phyloP scores from a whole-genome alignment of 495 filamentous ascomycete species.

The Gamarada debralockiae region DNA sequence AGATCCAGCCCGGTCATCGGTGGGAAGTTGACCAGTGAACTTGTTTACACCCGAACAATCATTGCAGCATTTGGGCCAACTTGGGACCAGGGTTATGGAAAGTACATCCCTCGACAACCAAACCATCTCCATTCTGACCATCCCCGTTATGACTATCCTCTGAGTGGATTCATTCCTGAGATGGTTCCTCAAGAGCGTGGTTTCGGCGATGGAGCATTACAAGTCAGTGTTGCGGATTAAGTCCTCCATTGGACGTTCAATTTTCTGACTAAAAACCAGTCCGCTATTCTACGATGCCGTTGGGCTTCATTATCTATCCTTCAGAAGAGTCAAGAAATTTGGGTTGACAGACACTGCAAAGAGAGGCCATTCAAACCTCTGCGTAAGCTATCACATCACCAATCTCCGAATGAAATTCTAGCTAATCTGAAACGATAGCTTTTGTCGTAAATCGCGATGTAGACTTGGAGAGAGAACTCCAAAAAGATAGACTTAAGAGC shows the following conservation, averaged over 20 bases:
- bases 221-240: slow-evolving; percentile 3
- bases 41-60: slow-evolving; percentile 16
- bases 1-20: slow-evolving; percentile 28
- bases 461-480: not conserved
- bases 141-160: not conserved
- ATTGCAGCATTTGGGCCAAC: slow-evolving; percentile 18
- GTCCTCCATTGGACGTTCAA: too few species aligned
- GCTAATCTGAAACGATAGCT: not conserved
- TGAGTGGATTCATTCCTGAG: not conserved
- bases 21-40: slow-evolving; percentile 20
- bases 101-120: too few species aligned
- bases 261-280: too few species aligned
- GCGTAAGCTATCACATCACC: not conserved
- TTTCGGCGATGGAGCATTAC: not conserved
- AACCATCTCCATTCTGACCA: too few species aligned
- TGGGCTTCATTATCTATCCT: slow-evolving; percentile 44
- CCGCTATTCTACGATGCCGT: slow-evolving; percentile 33
- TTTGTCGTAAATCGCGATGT: not conserved
- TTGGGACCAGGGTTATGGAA: slow-evolving; percentile 12
- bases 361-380: slow-evolving; percentile 1
- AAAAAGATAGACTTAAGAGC: not conserved
- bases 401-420: not conserved
- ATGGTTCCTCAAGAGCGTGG: not conserved
- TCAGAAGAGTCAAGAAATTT: slow-evolving; percentile 24
- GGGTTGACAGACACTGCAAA: slow-evolving; percentile 7